phyloP scores from a whole-genome alignment of 306 rosid genomes.

The Hippophae rhamnoides region DNA sequence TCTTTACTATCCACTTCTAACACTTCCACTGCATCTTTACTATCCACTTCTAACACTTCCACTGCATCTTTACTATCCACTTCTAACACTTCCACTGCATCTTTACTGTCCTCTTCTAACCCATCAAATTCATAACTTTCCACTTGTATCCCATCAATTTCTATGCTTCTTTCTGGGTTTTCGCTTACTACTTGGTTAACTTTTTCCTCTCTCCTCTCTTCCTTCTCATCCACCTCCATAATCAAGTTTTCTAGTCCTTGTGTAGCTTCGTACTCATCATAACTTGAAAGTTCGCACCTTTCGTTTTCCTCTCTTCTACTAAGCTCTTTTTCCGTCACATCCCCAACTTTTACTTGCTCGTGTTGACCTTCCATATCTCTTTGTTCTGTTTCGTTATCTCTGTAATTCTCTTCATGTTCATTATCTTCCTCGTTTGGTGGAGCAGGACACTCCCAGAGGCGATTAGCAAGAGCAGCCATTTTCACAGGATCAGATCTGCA shows the following conservation, averaged over 20 bases:
- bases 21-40: no score
- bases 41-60: no score
- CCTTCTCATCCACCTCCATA: slow-evolving; percentile 1
- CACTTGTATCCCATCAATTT: background rate
- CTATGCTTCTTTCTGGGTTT: background rate
- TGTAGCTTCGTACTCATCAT: slow-evolving; percentile 9
- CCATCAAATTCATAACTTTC: no score
- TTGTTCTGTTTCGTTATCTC: slow-evolving; percentile 1
- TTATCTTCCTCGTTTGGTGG: slow-evolving; percentile 29
- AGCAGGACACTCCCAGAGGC: slow-evolving; percentile 48
- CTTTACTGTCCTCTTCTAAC: background rate
- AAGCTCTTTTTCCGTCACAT: background rate
- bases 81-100: no score
- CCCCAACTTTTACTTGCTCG: slow-evolving; percentile 13
- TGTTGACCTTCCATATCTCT: slow-evolving; percentile 9
- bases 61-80: no score
- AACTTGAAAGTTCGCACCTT: slow-evolving; percentile 5
- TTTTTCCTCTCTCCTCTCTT: slow-evolving; percentile 7
- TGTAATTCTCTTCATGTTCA: slow-evolving; percentile 3
- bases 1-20: background rate
- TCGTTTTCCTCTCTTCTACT: slow-evolving; percentile 18
- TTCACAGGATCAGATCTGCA: slow-evolving; percentile 98
- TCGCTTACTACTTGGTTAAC: slow-evolving; percentile 9
- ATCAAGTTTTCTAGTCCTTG: slow-evolving; percentile 7
- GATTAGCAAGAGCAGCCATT: slow-evolving; percentile 81